Percentiles rank a stretch among this genome's conserved stretches.
phyloP scores from a whole-genome alignment of 176 grass and related monocot species.

The Puccinellia tenuiflora region DNA sequence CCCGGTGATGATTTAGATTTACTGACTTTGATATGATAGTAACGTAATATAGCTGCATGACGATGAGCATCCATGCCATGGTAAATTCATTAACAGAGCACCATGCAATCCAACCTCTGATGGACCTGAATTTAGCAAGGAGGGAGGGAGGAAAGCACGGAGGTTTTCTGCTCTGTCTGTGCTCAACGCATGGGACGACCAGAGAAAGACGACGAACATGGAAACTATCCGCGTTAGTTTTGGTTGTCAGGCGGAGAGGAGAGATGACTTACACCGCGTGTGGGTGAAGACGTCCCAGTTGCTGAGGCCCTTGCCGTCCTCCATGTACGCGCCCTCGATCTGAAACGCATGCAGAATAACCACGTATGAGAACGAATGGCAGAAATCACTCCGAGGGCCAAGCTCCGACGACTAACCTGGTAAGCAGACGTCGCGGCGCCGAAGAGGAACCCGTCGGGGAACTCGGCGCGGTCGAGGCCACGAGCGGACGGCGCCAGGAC shows the following conservation, averaged over 20 bases:
- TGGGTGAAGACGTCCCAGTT: conserved; percentile 94
- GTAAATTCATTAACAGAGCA: not conserved
- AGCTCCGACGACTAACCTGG: conserved; percentile 25
- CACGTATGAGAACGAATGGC: too few species aligned
- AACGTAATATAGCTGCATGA: not conserved
- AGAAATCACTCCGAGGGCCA: not conserved
- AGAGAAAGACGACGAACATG: not conserved
- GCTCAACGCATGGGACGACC: not conserved
- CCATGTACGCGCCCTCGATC: conserved; percentile 85
- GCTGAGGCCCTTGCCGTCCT: conserved; percentile 63
- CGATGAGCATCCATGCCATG: not conserved
- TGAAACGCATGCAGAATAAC: conserved; percentile 2
- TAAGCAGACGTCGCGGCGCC: conserved; percentile 55
- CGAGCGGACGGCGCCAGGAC: not conserved
- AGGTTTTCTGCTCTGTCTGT: not conserved
- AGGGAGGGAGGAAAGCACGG: not conserved
- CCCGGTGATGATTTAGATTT: not conserved
- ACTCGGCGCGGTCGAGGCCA: conserved; percentile 30
- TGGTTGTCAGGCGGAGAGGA: too few species aligned
- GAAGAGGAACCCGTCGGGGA: conserved; percentile 48
- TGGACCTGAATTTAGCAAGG: not conserved
- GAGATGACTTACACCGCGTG: not conserved
- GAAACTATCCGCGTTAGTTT: not conserved
- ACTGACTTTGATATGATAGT: not conserved
- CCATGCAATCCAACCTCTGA: not conserved